A percentile compares a stretch with the other conserved stretches of the same genome.
These are phyloP conservation scores for Coemansia sp. DNA, from an alignment of 192 early-diverging fungal species.

Conservation along the genomic window DNA sequence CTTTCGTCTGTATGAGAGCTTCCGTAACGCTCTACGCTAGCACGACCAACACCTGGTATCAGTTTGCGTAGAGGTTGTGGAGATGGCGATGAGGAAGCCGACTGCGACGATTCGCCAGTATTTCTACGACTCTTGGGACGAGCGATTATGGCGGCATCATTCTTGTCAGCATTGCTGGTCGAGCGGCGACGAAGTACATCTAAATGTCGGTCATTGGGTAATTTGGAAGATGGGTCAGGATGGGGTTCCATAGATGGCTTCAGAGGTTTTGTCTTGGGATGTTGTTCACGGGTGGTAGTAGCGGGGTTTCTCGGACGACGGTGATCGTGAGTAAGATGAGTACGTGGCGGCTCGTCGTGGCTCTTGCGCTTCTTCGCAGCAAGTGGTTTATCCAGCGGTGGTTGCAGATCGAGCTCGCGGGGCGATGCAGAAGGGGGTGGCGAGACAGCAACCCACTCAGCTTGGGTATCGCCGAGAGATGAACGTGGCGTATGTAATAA, in stretches of 20 bases:
- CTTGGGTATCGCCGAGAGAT: conserved; percentile 3
- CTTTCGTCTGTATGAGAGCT: conserved; percentile 9
- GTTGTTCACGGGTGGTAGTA: background rate
- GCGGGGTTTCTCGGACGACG: conserved; percentile 2
- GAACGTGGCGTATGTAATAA: conserved; percentile 11
- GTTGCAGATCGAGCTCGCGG: conserved; percentile 5
- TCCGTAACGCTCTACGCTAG: conserved; percentile 2
- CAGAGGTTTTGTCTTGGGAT: background rate
- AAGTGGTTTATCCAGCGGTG: background rate
- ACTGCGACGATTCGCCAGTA: conserved; percentile 13
- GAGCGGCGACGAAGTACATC: background rate
- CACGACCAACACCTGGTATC: conserved; percentile 6
- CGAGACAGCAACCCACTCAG: conserved; percentile 17
- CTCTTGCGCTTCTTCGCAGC: conserved; percentile 23
- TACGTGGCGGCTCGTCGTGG: conserved; percentile 15
- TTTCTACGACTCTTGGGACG: conserved; percentile 17
- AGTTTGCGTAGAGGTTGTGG: conserved; percentile 5
- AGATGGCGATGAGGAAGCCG: conserved; percentile 11
- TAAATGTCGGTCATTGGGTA: background rate
- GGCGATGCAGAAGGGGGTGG: conserved; percentile 21
- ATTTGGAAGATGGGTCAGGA: background rate
- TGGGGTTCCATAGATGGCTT: background rate
- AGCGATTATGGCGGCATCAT: conserved; percentile 3
- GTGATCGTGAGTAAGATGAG: background rate
- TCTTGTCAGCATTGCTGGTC: background rate